Evolutionary conservation across 805 yeast species (phyloP).

Genomic region (Komagataella pastoris): DNA sequence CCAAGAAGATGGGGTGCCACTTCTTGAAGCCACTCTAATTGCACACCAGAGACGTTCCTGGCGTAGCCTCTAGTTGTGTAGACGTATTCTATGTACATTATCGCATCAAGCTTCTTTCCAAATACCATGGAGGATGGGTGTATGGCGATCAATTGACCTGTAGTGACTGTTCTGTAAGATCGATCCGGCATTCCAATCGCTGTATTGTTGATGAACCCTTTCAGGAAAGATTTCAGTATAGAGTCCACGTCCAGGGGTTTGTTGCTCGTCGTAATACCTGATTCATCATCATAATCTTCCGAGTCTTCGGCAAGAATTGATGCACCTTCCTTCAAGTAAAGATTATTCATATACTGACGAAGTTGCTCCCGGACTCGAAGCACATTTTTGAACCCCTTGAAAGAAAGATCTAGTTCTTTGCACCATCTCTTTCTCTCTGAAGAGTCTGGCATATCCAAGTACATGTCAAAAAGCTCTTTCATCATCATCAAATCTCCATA

Average conservation of each 20-base stretch:
- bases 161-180: conserved; percentile 72
- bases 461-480: conserved; percentile 62
- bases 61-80: conserved; percentile 91
- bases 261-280: conserved; percentile 3
- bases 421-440: conserved; percentile 74
- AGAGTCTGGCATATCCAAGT: conserved; percentile 25
- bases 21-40: conserved; percentile 77
- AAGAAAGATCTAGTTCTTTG: conserved; percentile 58
- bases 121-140: conserved; percentile 87
- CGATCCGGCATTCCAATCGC: conserved; percentile 95
- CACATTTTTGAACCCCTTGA: conserved; percentile 72
- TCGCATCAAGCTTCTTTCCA: conserved; percentile 71
- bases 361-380: conserved; percentile 65
- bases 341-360: conserved; percentile 44
- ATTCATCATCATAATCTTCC: conserved; percentile 13
- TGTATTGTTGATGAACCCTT: conserved; percentile 77
- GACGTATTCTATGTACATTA: conserved; percentile 91
- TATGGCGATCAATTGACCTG: conserved; percentile 75
- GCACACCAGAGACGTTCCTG: conserved; percentile 71
- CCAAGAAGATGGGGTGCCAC: conserved; percentile 56
- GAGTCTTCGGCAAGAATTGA: conserved; percentile 14
- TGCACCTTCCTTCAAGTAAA: conserved; percentile 23
- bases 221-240: conserved; percentile 65
- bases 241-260: conserved; percentile 34
- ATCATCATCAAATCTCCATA: conserved; percentile 78